Percentiles rank a stretch among this genome's conserved stretches.
phyloP scores from a whole-genome alignment of 257 asterid genomes.

The Penstemon eatonii region DNA sequence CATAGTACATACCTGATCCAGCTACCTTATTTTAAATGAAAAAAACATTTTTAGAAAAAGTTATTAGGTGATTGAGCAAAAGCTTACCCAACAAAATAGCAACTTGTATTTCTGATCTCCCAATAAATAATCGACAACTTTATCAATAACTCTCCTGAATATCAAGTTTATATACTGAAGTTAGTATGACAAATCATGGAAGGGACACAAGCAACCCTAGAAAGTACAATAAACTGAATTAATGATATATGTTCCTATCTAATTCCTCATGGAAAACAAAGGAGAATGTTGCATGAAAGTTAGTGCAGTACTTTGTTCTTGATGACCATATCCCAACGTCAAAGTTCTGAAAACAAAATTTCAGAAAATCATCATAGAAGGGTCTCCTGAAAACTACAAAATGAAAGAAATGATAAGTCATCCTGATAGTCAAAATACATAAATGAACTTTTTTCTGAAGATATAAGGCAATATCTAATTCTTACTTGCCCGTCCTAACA shows the following conservation, averaged over 20 bases:
- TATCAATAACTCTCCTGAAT: constrained; percentile 58
- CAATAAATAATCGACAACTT: constrained; percentile 65
- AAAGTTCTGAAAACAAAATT: constrained; percentile 78
- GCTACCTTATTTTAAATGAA: no score
- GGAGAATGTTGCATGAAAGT: constrained; percentile 1
- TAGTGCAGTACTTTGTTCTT: constrained; percentile 57
- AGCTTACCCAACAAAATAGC: constrained; percentile 82
- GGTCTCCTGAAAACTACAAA: constrained; percentile 87
- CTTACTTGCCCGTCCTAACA: constrained; percentile 79
- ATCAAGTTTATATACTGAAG: constrained; percentile 20
- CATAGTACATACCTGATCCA: neutral
- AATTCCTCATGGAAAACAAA: constrained; percentile 7
- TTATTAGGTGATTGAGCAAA: neutral
- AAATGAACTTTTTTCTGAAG: neutral
- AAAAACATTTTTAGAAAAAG: no score
- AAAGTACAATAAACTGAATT: constrained; percentile 2
- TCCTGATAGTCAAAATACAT: neutral
- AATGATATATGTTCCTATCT: constrained; percentile 2
- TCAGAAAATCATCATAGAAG: constrained; percentile 70
- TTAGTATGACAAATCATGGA: constrained; percentile 29
- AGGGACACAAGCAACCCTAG: constrained; percentile 26
- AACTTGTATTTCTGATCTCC: constrained; percentile 56
- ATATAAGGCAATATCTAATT: constrained; percentile 13
- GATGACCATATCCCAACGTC: constrained; percentile 92
- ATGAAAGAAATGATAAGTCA: constrained; percentile 24